Evolutionary conservation across 495 filamentous ascomycete genomes (phyloP), one percentile per base, ranked within the genome.

Genomic region (Chaetomium tenue): DNA sequence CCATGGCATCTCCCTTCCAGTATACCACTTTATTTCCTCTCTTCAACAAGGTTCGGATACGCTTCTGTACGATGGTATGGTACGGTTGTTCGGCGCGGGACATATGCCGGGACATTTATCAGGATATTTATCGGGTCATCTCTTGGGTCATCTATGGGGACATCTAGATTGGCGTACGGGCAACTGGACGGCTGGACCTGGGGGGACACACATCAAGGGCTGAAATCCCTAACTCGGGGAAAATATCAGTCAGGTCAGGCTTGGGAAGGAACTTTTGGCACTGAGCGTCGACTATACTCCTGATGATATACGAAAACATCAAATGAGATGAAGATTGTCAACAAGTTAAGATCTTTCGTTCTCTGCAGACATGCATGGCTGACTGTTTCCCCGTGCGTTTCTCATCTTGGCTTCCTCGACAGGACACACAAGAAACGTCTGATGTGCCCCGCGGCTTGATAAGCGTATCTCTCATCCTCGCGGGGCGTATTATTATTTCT

Each of bases 261-360:
- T 55, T 33, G 26, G 28, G n/a, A 8, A 26, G 51, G 28, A 16
- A 9, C 9, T 26, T 22, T 13, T 57, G 54, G 15, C 22, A 11
- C 20, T 52, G 30, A 11, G 54, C 25, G 16, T 40, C 18, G 33
- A 3, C 23, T 50, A 50, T 50, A 50, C 46, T 50, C 46, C 23
- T 50, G 46, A 50, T 50, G 46, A 50, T 2, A 52, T 52, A 52
- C 48, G 26, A 54, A 54, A 54, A 54, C 33, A 33, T 26, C 51
- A 28, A 26, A 30, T 33, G 26, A 54, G 51, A 4, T 22, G 23
- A 26, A 23, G 46, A 11, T 50, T 50, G 20, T 50, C 18, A 20
- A 20, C 8, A 8, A 37, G 33, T 8, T 47, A 16, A 1, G 44
- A 47, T 47, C 44, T n/a, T 47, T 47, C n/a, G n/a, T 46, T 46